Percentiles rank a stretch among this genome's conserved stretches.
phyloP scores from a whole-genome alignment of 805 yeast species.

The Barnettozyma siamensis region DNA sequence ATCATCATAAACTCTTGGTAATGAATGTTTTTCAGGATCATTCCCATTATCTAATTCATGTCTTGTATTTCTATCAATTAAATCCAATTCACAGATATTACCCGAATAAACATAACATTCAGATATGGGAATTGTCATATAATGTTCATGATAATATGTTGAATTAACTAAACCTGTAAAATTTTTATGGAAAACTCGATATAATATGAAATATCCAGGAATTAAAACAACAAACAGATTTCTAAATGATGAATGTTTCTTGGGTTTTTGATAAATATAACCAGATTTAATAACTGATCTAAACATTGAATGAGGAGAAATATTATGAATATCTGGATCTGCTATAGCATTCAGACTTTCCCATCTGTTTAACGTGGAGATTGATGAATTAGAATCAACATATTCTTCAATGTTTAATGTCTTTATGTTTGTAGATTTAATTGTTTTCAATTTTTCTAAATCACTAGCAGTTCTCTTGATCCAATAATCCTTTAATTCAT shows the following conservation, averaged over 20 bases:
- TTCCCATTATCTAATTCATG: conserved; percentile 37
- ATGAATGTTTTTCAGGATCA: conserved; percentile 47
- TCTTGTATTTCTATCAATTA: conserved; percentile 36
- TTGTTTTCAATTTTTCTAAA: conserved; percentile 27
- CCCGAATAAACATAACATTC: conserved; percentile 79
- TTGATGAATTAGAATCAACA: conserved; percentile 48
- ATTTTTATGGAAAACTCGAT: conserved; percentile 43
- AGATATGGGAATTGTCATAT: conserved; percentile 53
- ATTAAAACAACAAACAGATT: conserved; percentile 58
- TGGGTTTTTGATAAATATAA: conserved; percentile 58
- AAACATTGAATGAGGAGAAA: conserved; percentile 53
- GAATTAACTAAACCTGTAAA: conserved; percentile 40
- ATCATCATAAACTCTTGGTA: conserved; percentile 72
- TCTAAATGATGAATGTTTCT: conserved; percentile 61
- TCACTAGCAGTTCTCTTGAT: conserved; percentile 37
- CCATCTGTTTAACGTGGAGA: conserved; percentile 41
- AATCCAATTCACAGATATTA: conserved; percentile 47
- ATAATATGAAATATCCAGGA: conserved; percentile 65
- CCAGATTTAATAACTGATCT: conserved; percentile 63
- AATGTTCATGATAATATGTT: conserved; percentile 45
- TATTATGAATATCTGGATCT: conserved; percentile 47
- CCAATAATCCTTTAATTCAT: conserved; percentile 55
- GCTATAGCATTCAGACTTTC: conserved; percentile 47
- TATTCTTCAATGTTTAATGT: conserved; percentile 47
- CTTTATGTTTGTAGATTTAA: conserved; percentile 41